A percentile compares a stretch with the other conserved stretches of the same genome.
phyloP scores from a whole-genome alignment of 345 rosid species.

The Moringa oleifera region DNA sequence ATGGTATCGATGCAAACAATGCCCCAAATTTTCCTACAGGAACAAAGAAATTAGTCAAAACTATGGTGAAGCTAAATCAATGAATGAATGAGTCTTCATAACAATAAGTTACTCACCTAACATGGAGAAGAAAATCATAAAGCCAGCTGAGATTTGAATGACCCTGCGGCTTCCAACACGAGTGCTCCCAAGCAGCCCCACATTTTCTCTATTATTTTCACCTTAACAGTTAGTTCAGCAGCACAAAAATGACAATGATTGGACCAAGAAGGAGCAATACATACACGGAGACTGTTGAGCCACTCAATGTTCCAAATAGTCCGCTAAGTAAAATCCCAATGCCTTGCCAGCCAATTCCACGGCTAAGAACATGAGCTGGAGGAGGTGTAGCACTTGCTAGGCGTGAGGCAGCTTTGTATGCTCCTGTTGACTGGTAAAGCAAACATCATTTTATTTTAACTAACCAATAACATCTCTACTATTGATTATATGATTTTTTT shows the following conservation, averaged over 20 bases:
- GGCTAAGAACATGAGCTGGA: slow-evolving; percentile 97
- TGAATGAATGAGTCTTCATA: neutral
- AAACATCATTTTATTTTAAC: slow-evolving; percentile 3
- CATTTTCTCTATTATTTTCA: slow-evolving; percentile 73
- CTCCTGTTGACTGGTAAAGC: slow-evolving; percentile 73
- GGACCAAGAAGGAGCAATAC: slow-evolving; percentile 17
- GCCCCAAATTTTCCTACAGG: slow-evolving; percentile 94
- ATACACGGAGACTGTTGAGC: slow-evolving; percentile 84
- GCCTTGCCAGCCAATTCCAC: slow-evolving; percentile 99
- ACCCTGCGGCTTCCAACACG: slow-evolving; percentile 96
- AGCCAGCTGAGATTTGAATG: slow-evolving; percentile 93
- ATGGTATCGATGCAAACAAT: slow-evolving; percentile 92
- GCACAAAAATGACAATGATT: slow-evolving; percentile 9
- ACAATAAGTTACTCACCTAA: slow-evolving; percentile 44
- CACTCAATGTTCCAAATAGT: slow-evolving; percentile 80
- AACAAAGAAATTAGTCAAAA: slow-evolving; percentile 1
- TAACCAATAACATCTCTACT: slow-evolving; percentile 3
- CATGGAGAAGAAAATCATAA: slow-evolving; percentile 96
- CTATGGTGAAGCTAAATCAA: too few species aligned
- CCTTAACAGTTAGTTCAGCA: slow-evolving; percentile 9
- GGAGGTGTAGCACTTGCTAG: slow-evolving; percentile 99
- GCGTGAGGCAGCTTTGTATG: slow-evolving; percentile 93
- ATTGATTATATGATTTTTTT: neutral
- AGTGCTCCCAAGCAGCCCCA: slow-evolving; percentile 95
- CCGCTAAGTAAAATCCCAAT: slow-evolving; percentile 85